Conservation (phyloP, 2,329 filamentous ascomycete species). For the Paraconiothyrium brasiliense region DNA sequence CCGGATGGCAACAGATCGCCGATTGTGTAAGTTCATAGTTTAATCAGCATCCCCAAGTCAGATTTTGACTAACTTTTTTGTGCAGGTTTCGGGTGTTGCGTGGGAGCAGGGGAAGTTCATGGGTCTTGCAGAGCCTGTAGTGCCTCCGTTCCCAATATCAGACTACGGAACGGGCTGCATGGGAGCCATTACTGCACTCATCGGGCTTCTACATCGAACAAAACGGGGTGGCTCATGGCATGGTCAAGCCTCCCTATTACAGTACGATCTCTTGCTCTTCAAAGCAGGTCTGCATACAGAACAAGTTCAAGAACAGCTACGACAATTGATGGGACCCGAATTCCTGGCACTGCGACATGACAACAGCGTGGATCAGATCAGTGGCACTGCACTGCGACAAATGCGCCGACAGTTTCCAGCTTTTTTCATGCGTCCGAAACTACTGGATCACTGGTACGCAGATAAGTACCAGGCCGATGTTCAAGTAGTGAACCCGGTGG, state of each 20-base stretch:
- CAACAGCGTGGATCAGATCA: slow-evolving; percentile 8
- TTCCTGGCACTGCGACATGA: slow-evolving; percentile 6
- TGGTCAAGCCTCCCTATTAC: slow-evolving; percentile 2
- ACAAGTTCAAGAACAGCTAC: neutral
- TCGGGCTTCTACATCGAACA: slow-evolving; percentile 2
- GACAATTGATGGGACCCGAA: neutral
- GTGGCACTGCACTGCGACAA: neutral
- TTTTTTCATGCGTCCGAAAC: neutral
- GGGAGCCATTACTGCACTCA: slow-evolving; percentile 7
- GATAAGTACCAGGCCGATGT: slow-evolving; percentile 6
- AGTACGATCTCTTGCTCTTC: slow-evolving; percentile 6
- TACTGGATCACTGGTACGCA: slow-evolving; percentile 4
- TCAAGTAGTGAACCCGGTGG: neutral
- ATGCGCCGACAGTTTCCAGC: slow-evolving; percentile 3
- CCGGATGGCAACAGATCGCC: slow-evolving; percentile 74
- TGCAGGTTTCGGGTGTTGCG: slow-evolving; percentile 56
- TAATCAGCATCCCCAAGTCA: too few relatives aligned
- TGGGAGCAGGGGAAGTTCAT: slow-evolving; percentile 50
- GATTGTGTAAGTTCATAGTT: slow-evolving; percentile 48
- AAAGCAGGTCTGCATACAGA: neutral
- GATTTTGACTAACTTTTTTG: neutral
- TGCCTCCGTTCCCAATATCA: slow-evolving; percentile 12
- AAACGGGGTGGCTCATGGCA: slow-evolving; percentile 3
- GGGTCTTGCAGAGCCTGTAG: slow-evolving; percentile 12
- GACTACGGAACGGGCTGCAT: slow-evolving; percentile 13